phyloP scores from a whole-genome alignment of 2,329 filamentous ascomycete genomes.

The Aureobasidium sp. region DNA sequence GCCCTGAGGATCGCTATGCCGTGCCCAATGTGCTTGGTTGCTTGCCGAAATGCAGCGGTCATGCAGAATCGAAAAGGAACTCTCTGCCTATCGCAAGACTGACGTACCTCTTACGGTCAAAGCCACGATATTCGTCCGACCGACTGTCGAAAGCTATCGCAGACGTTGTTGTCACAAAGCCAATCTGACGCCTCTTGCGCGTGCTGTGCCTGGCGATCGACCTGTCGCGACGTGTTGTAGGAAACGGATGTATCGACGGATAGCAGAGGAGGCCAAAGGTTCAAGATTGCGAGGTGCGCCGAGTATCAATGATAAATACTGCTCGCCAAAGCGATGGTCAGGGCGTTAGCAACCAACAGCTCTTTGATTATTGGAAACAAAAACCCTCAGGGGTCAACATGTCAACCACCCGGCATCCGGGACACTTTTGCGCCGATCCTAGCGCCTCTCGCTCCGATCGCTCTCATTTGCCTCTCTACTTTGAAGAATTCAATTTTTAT shows the following conservation, averaged over 20 bases:
- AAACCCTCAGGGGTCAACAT: slow-evolving; percentile 9
- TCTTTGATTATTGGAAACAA: slow-evolving; percentile 11
- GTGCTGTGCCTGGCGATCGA: slow-evolving; percentile 5
- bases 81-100: neutral
- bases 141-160: neutral
- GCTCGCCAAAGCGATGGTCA: slow-evolving; percentile 7
- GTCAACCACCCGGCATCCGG: slow-evolving; percentile 1
- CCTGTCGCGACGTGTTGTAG: neutral
- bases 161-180: slow-evolving; percentile 5
- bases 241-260: neutral
- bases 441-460: slow-evolving; percentile 1
- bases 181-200: slow-evolving; percentile 12
- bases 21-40: neutral
- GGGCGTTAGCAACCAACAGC: slow-evolving; percentile 8
- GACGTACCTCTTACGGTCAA: neutral
- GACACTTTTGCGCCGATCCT: slow-evolving; percentile 3
- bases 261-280: neutral
- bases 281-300: slow-evolving; percentile 4
- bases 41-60: slow-evolving; percentile 3
- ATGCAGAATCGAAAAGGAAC: neutral
- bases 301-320: slow-evolving; percentile 11
- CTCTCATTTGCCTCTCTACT: slow-evolving; percentile 5
- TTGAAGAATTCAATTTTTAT: neutral
- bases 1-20: neutral
- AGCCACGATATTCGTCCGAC: slow-evolving; percentile 1